A percentile compares a stretch with the other conserved stretches of the same genome.
These are phyloP conservation scores for Kokia cookei DNA, from an alignment of 441 rosid species.

Conservation along the genomic window DNA sequence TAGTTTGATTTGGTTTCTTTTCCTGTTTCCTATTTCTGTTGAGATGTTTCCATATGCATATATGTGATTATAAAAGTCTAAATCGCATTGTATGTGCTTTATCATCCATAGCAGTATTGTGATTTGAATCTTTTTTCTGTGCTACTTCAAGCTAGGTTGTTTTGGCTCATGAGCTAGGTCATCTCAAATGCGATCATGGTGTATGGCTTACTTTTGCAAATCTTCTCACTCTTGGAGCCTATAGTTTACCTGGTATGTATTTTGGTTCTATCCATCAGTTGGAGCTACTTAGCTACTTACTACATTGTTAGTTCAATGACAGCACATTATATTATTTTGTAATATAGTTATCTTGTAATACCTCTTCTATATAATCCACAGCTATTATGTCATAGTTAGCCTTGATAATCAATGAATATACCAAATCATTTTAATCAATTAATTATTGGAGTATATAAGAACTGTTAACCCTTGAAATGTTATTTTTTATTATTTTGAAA, in stretches of 20 bases:
- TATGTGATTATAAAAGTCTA: not conserved
- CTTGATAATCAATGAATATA: not conserved
- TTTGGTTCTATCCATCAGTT: not conserved
- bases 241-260: constrained; percentile 73
- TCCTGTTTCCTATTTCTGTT: no score
- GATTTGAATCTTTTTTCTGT: constrained; percentile 7
- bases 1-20: no score
- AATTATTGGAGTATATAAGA: not conserved
- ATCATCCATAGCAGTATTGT: not conserved
- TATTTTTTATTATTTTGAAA: not conserved
- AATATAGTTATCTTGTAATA: not conserved
- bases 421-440: no score
- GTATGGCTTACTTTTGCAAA: constrained; percentile 97
- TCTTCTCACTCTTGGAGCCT: constrained; percentile 83
- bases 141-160: constrained; percentile 55
- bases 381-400: not conserved
- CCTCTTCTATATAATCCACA: not conserved
- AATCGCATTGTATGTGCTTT: not conserved
- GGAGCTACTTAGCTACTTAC: not conserved
- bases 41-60: not conserved
- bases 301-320: not conserved
- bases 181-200: constrained; percentile 93
- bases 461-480: not conserved
- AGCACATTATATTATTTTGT: not conserved
- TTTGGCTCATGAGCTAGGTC: constrained; percentile 94